Base-by-base conservation (phyloP, 2,329 filamentous ascomycete species). In the Fusarium guadeloupense region DNA sequence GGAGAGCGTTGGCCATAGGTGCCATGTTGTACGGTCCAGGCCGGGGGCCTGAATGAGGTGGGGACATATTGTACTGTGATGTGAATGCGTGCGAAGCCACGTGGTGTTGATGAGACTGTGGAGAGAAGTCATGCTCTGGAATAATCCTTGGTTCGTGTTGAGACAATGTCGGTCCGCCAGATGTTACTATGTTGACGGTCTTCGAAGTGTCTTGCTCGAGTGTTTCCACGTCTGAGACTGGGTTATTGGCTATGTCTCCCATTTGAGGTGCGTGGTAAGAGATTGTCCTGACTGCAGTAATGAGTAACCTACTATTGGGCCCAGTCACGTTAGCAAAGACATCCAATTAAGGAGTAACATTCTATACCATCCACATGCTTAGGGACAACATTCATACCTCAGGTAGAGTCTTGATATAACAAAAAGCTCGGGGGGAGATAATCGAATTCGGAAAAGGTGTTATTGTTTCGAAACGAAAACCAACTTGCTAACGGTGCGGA, bases 21-120 rank as follows among this genome's bases (percentile, higher is more conserved):
- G 66, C 71, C 81, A 84, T 82, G 62, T 80, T 81, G 70, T 81
- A 85, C 8, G 76, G 71, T 5, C 63, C 75, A 40, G 67, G 64
- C 13, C 68, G 66, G 26, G 52, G 48, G 2, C 53, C 63, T 5
- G 64, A 46, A 28, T 56, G 59, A 16, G 66, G 58, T 31, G 72
- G 69, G 38, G 73, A 62, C 75, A 81, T 79, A 49, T 80, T 77
- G 61, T 78, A 73, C 50, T 82, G 80, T 25, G 72, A 69, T 16
- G 75, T 71, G 60, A 79, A 81, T 4, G 75, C 68, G 70, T 79
- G 75, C 49, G 74, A 66, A 16, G 71, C 64, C 16, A 63, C 65
- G 58, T 75, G 71, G 10, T 73, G 57, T 38, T 64, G 64, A 37
- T 68, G 68, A 35, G 61, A 44, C 10, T 59, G 53, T 30, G 64